Percentiles rank a stretch among this genome's conserved stretches.
These are phyloP conservation scores for Dovyalis caffra DNA, from an alignment of 345 rosid genomes.

Conservation along the genomic window DNA sequence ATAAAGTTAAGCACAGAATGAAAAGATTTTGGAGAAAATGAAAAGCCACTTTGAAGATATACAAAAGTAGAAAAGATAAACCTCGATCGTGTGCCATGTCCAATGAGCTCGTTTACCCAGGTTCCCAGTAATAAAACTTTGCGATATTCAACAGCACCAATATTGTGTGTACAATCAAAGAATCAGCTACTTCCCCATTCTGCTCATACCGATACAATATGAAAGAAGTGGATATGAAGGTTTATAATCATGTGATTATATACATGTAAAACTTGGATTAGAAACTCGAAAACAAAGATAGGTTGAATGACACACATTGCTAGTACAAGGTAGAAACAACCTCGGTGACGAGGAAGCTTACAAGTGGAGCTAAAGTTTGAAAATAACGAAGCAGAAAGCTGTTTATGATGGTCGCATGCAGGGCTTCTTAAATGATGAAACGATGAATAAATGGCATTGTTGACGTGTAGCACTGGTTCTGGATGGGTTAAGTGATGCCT, in stretches of 20 bases:
- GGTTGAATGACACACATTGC: not conserved
- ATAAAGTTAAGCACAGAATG: too few relatives aligned
- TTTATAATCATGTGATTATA: too few relatives aligned
- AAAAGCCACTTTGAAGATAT: conserved; percentile 8
- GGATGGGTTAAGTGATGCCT: too few relatives aligned
- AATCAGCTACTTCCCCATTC: conserved; percentile 75
- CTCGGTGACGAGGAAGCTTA: not conserved
- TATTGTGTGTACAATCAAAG: conserved; percentile 88
- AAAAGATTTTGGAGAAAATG: too few relatives aligned
- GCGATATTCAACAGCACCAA: conserved; percentile 81
- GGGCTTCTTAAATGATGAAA: too few relatives aligned
- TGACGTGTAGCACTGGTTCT: too few relatives aligned
- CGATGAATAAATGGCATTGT: too few relatives aligned
- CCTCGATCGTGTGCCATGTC: conserved; percentile 99
- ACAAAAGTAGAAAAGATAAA: conserved; percentile 17
- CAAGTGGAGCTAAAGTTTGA: too few relatives aligned
- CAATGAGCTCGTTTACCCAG: conserved; percentile 96
- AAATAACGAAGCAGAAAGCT: too few relatives aligned
- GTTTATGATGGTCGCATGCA: too few relatives aligned
- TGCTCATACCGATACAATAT: conserved; percentile 60
- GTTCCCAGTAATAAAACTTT: conserved; percentile 98
- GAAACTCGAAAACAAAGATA: too few relatives aligned
- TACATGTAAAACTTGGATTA: not conserved
- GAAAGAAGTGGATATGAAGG: conserved; percentile 11
- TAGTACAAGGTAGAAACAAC: too few relatives aligned